phyloP scores from a whole-genome alignment of 2,329 filamentous ascomycete species.

The Diplodia intermedia region DNA sequence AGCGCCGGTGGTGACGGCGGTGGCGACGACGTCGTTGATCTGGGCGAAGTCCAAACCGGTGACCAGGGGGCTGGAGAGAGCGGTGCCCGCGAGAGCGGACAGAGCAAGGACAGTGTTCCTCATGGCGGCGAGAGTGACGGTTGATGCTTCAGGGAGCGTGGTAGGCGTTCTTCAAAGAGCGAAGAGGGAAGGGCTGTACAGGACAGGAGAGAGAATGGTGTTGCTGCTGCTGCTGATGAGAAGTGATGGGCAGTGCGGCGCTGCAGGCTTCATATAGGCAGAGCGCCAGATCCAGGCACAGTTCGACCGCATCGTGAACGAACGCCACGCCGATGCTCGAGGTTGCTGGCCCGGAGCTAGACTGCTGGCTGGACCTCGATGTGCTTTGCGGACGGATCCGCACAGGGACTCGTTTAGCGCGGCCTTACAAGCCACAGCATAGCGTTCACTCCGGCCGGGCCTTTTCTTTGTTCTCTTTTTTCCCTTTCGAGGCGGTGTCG shows the following conservation, averaged over 20 bases:
- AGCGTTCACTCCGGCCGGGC: too few species aligned
- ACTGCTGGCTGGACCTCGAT: neutral
- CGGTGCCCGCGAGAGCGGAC: constrained; percentile 27
- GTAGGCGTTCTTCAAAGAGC: constrained; percentile 21
- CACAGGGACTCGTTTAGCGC: neutral
- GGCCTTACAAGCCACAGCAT: too few species aligned
- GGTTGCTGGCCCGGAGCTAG: neutral
- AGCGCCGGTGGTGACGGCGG: constrained; percentile 2
- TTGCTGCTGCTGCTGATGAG: constrained; percentile 22
- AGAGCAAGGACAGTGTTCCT: constrained; percentile 28
- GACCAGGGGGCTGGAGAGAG: constrained; percentile 16
- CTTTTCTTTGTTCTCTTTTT: neutral
- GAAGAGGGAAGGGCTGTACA: constrained; percentile 15
- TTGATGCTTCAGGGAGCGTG: constrained; percentile 2
- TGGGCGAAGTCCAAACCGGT: constrained; percentile 14
- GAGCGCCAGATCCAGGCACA: constrained; percentile 5
- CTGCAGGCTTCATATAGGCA: constrained; percentile 18
- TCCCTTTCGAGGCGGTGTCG: neutral
- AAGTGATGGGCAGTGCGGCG: neutral
- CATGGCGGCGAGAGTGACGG: too few species aligned
- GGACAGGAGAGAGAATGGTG: constrained; percentile 15
- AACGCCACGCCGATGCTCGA: neutral
- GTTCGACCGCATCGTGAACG: neutral
- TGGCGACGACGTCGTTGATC: constrained; percentile 22
- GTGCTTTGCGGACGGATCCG: neutral